phyloP scores from a whole-genome alignment of 345 rosid genomes.

The Dipteronia sinensis region DNA sequence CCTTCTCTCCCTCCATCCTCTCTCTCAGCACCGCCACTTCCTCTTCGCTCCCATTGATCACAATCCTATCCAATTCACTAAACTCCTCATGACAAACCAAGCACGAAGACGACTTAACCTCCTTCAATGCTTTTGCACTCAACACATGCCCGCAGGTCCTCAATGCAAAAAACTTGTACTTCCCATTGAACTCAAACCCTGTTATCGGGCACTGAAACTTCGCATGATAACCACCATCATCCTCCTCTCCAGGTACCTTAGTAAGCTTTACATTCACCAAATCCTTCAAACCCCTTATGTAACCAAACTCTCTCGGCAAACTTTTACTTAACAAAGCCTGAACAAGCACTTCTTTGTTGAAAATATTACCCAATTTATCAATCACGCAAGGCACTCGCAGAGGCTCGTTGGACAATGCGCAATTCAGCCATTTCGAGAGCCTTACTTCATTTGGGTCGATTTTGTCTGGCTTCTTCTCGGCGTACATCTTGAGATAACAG shows the following conservation, averaged over 20 bases:
- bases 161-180: conserved; percentile 70
- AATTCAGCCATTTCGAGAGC: conserved; percentile 84
- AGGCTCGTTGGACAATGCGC: conserved; percentile 81
- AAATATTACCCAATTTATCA: conserved; percentile 81
- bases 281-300: conserved; percentile 84
- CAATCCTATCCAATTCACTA: conserved; percentile 63
- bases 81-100: conserved; percentile 85
- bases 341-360: conserved; percentile 81
- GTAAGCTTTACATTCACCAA: conserved; percentile 68
- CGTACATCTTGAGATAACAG: conserved; percentile 97
- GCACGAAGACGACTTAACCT: conserved; percentile 83
- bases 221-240: conserved; percentile 26
- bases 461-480: conserved; percentile 89
- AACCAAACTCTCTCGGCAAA: conserved; percentile 65
- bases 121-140: conserved; percentile 91
- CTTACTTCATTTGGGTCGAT: conserved; percentile 92
- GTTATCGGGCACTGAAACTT: conserved; percentile 82
- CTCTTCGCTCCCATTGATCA: conserved; percentile 83
- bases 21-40: conserved; percentile 67
- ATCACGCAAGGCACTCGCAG: conserved; percentile 77
- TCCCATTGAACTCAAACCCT: conserved; percentile 86
- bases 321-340: conserved; percentile 69
- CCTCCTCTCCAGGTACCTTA: conserved; percentile 47
- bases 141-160: conserved; percentile 86
- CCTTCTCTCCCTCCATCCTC: conserved; percentile 71